These are phyloP conservation scores for Fusarium pseudocircinatum DNA, from an alignment of 2,329 filamentous ascomycete species.

Conservation along the genomic window DNA sequence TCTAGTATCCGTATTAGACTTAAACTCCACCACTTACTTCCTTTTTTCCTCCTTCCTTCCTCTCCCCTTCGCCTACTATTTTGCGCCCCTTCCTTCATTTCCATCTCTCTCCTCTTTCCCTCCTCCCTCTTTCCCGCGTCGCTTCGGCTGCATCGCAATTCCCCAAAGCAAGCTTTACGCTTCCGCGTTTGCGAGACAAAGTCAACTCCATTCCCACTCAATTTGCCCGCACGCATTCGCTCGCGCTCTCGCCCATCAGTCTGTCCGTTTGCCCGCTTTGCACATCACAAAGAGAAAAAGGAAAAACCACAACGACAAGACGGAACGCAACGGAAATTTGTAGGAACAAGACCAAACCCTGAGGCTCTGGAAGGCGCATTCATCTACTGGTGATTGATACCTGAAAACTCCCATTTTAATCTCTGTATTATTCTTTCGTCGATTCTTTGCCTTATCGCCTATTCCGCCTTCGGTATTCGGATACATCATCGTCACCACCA, in stretches of 20 bases:
- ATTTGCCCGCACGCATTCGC: constrained; percentile 25
- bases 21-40: constrained; percentile 47
- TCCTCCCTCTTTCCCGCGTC: constrained; percentile 43
- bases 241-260: constrained; percentile 7
- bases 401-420: constrained; percentile 40
- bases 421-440: constrained; percentile 44
- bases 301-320: constrained; percentile 28
- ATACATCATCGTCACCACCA: constrained; percentile 17
- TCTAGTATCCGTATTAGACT: constrained; percentile 38
- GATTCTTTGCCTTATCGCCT: constrained; percentile 42
- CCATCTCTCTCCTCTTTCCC: constrained; percentile 41
- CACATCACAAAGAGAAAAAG: constrained; percentile 22
- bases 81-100: constrained; percentile 44
- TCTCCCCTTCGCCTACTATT: constrained; percentile 42
- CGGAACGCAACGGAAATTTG: constrained; percentile 32
- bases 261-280: constrained; percentile 21
- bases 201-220: constrained; percentile 28
- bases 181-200: constrained; percentile 38
- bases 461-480: constrained; percentile 24
- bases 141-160: constrained; percentile 37
- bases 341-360: constrained; percentile 34
- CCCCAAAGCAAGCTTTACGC: constrained; percentile 14
- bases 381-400: constrained; percentile 45
- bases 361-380: constrained; percentile 45
- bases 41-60: constrained; percentile 36